Base-by-base conservation (phyloP, 1,284 basidiomycete genomes). In the Trametes pubescens region DNA sequence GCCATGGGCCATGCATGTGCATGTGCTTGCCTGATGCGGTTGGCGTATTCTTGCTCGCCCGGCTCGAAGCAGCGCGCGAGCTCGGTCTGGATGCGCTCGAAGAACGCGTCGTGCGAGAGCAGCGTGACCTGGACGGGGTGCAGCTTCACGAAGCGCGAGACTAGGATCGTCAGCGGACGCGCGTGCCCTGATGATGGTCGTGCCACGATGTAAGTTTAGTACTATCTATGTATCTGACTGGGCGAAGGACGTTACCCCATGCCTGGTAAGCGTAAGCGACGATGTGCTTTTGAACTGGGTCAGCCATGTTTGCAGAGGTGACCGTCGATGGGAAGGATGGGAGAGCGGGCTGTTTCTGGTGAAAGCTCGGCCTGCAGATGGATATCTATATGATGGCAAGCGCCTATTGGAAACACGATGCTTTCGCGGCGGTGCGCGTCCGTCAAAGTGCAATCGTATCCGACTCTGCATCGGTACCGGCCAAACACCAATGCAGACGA, bases 161-260 rank as follows among this genome's bases (percentile, higher is more conserved):
- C 48, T 1, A 74, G 62, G 22, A 60, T 57, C 55, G 65, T 64
- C 10, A 73, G 52, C 6, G 73, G 70, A 18, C 73, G 65, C 2
- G 59, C 57, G 34, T 74, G 73, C 7, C 73, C 73, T 73, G 34
- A n/a, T 21, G 37, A 51, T 49, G 57, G 29, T n/a, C 22, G 16
- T 1, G 16, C 56, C 32, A 44, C 47, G 24, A 2, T 1, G 24
- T 34, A 26, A 21, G 26, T 44, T 35, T 29, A 7, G 1, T 38
- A 24, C 13, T 14, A 22, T 24, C 10, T 14, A 35, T 26, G 4
- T 11, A 8, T 16, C 0, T 43, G 16, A 9, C 32, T 21, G 32
- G 18, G 4, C 13, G 6, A 10, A 35, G 21, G 4, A 43, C 61
- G 14, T 46, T 46, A 69, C 67, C 67, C 67, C 67, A 69, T 2